Evolutionary conservation across 2,329 filamentous ascomycete species (phyloP), one percentile per base, ranked within the genome.

Genomic region (Colletotrichum somersetense): DNA sequence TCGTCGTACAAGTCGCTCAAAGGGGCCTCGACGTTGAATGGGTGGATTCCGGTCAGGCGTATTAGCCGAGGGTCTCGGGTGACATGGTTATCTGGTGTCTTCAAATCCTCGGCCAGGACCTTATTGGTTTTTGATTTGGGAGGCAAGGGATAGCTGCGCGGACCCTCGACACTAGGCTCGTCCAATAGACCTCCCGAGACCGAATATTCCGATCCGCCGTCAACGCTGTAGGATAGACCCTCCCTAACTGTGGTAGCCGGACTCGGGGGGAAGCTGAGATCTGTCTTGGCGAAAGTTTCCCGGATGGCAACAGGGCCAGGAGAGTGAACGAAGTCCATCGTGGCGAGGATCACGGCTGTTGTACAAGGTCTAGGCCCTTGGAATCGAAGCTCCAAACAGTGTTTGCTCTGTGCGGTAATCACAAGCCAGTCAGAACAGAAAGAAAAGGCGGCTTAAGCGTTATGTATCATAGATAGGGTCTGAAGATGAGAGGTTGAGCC

Each of bases 1-100:
- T 88, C 85, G 57, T 96, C 88, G 81, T 91, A 97, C 1, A 97
- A 85, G 20, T 91, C 90, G 66, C 89, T 93, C 11, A 98, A 83
- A 0, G 95, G 95, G 12, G 95, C 89, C 81, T 98, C 95, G 61
- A 93, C 92, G 77, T 98, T 98, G 85, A 97, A 97, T 1, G 95
- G 95, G 80, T 97, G 95, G 7, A 93, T 88, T 33, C 95, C 95
- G 14, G 95, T 98, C 18, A 98, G 85, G 62, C 95, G 89, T 75
- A 98, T 96, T 20, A 98, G 85, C 52, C 95, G 88, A 1, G 92
- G 86, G 81, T 97, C 95, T 79, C 95, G 88, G 30, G 91, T 87
- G 26, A 98, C 93, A 84, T 96, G 93, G 75, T 82, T 85, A 78
- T 98, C 95, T 11, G 95, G 95, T 0, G 95, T 98, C 74, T 92